Evolutionary conservation across 176 grass and related monocot genomes (phyloP).

Genomic region (Oryza meyeriana): DNA sequence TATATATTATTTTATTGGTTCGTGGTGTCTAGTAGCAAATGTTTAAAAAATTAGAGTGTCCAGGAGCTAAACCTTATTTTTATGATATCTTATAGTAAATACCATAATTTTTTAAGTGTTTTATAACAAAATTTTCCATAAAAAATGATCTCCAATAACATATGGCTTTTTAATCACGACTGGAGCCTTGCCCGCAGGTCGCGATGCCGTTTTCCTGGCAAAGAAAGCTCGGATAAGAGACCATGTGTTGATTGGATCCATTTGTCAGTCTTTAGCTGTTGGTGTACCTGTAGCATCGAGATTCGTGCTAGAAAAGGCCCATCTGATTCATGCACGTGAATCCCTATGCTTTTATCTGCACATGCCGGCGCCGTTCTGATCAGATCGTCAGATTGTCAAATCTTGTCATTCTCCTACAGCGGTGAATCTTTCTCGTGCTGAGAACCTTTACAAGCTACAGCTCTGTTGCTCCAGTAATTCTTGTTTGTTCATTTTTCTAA

Average conservation of each 20-base stretch:
- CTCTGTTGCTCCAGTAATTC: neutral
- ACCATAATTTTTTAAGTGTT: too few relatives aligned
- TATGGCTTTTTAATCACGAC: neutral
- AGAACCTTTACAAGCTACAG: neutral
- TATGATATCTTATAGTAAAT: too few relatives aligned
- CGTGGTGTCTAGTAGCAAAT: too few relatives aligned
- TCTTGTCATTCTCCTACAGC: slow-evolving; percentile 1
- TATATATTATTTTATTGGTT: too few relatives aligned
- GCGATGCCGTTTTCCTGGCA: too few relatives aligned
- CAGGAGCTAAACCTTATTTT: too few relatives aligned
- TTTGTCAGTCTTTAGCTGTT: neutral
- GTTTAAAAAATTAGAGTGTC: too few relatives aligned
- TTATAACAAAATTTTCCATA: too few relatives aligned
- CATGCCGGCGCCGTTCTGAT: neutral
- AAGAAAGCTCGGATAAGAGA: too few relatives aligned
- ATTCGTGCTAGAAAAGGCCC: neutral
- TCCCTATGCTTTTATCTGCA: neutral
- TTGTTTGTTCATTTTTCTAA: too few relatives aligned
- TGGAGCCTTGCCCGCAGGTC: neutral
- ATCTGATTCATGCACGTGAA: neutral
- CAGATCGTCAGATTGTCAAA: neutral
- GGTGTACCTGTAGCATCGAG: neutral
- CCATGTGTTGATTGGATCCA: neutral
- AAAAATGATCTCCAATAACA: neutral
- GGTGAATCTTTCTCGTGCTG: neutral